Conservation (phyloP, 345 rosid species). For the Murraya paniculata region DNA sequence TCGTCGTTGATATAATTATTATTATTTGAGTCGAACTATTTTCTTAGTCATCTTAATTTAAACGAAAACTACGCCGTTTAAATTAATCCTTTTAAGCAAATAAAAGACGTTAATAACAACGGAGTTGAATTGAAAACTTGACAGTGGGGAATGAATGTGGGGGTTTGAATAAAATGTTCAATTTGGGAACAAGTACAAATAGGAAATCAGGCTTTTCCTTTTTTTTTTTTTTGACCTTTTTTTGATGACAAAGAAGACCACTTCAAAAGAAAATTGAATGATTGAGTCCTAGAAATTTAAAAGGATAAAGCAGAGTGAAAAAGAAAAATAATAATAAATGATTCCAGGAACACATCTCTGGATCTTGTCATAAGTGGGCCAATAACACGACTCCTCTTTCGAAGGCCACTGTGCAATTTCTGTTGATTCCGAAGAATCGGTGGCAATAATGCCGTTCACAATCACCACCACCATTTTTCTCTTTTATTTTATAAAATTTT, state of each 20-base stretch:
- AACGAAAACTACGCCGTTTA: background rate
- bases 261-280: background rate
- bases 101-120: too few relatives aligned
- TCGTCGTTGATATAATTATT: too few relatives aligned
- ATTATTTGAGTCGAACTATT: too few relatives aligned
- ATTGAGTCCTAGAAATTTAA: conserved; percentile 6
- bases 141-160: background rate
- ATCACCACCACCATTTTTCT: background rate
- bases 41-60: background rate
- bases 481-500: background rate
- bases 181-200: conserved; percentile 1
- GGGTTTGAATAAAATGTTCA: background rate
- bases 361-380: conserved; percentile 10
- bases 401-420: background rate
- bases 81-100: too few relatives aligned
- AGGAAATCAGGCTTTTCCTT: background rate
- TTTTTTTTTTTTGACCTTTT: too few relatives aligned
- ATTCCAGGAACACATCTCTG: background rate
- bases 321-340: background rate
- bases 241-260: background rate
- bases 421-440: background rate
- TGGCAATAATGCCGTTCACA: background rate
- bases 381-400: background rate
- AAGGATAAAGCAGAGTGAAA: background rate
- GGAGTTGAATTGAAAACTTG: too few relatives aligned